Conservation (phyloP, 2,329 filamentous ascomycete species). For the Xylaria hypoxylon region DNA sequence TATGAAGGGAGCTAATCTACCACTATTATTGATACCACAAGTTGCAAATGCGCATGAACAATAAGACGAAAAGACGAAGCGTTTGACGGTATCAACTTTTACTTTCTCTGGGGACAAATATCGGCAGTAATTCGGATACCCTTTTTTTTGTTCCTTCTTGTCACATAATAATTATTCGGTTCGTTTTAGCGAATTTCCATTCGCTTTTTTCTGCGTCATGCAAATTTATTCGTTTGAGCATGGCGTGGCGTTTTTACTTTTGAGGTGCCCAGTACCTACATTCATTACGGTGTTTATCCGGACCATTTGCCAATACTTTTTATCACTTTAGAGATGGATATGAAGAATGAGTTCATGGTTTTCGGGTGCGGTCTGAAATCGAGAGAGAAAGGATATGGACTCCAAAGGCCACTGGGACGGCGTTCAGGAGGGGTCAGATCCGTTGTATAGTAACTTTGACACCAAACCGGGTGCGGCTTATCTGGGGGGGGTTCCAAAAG, state of each 20-base stretch:
- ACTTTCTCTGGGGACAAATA: conserved; percentile 27
- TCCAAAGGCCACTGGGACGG: conserved; percentile 32
- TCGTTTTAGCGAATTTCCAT: conserved; percentile 34
- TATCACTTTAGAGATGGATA: conserved; percentile 45
- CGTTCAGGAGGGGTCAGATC: conserved; percentile 30
- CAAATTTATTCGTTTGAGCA: conserved; percentile 41
- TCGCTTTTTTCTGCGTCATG: conserved; percentile 45
- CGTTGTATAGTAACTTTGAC: conserved; percentile 32
- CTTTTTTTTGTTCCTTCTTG: conserved; percentile 34
- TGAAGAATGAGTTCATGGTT: conserved; percentile 48
- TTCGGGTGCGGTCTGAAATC: conserved; percentile 18
- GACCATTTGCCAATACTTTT: conserved; percentile 23
- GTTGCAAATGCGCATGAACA: conserved; percentile 43
- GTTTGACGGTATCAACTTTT: conserved; percentile 32
- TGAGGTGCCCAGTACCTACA: conserved; percentile 29
- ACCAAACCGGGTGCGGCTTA: conserved; percentile 15
- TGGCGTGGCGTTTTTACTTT: conserved; percentile 47
- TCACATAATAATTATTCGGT: conserved; percentile 41
- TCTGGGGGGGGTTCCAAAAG: conserved; percentile 20
- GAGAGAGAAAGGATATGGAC: conserved; percentile 29
- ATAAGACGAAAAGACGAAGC: conserved; percentile 8
- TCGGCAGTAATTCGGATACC: conserved; percentile 39
- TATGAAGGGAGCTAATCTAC: background rate
- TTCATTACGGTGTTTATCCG: conserved; percentile 37
- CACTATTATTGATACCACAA: conserved; percentile 27